A percentile compares a stretch with the other conserved stretches of the same genome.
phyloP scores from a whole-genome alignment of 129 eudicot genomes.

The Flaveria sonorensis region DNA sequence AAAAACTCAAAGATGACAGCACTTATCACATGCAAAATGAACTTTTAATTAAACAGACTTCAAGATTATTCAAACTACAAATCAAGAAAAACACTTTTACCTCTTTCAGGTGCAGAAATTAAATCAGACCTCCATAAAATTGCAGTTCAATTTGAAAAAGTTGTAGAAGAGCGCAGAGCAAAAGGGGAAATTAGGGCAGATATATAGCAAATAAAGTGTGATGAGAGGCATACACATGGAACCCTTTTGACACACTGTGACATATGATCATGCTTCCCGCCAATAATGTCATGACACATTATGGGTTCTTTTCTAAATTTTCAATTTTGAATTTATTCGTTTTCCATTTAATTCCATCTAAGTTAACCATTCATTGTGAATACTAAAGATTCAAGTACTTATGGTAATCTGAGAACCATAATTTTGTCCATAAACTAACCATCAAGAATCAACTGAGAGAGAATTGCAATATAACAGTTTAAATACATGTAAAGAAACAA shows the following conservation, averaged over 20 bases:
- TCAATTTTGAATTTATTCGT: neutral
- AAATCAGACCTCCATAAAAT: neutral
- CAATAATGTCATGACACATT: constrained; percentile 21
- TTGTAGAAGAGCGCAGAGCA: neutral
- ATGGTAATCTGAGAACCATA: neutral
- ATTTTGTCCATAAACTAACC: neutral
- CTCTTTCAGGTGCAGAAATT: constrained; percentile 14
- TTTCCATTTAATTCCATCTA: neutral
- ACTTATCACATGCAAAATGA: neutral
- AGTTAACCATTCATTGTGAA: neutral
- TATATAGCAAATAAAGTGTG: constrained; percentile 26
- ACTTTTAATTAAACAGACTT: neutral
- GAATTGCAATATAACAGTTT: neutral
- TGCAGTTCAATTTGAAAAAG: neutral
- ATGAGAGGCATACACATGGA: constrained; percentile 21
- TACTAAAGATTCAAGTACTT: neutral
- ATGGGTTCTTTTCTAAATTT: neutral
- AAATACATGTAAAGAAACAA: too few species aligned
- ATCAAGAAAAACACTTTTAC: constrained; percentile 4
- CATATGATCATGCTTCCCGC: constrained; percentile 21
- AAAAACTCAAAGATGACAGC: neutral
- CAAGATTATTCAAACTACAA: neutral
- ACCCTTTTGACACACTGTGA: constrained; percentile 12
- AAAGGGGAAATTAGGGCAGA: neutral
- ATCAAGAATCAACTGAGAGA: neutral